phyloP scores from a whole-genome alignment of 352 stramenopile genomes.

The Globisporangium irregulare region DNA sequence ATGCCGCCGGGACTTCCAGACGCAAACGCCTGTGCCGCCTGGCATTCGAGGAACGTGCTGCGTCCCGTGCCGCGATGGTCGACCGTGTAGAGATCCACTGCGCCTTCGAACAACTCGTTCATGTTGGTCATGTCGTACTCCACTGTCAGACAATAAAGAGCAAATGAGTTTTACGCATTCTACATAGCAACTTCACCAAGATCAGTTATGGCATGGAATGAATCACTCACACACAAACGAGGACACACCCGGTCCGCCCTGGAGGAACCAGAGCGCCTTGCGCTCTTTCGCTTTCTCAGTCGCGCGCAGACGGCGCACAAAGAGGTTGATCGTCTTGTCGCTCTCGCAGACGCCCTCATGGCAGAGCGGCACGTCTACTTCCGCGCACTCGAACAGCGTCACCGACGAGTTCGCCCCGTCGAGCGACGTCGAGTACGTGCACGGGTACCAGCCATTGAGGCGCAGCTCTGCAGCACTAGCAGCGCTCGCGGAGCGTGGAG shows the following conservation, averaged over 20 bases:
- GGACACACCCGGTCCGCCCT: constrained; percentile 23
- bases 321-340: constrained; percentile 47
- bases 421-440: constrained; percentile 13
- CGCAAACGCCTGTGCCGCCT: constrained; percentile 14
- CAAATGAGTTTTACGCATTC: neutral
- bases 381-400: constrained; percentile 40
- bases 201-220: neutral
- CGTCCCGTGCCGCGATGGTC: constrained; percentile 21
- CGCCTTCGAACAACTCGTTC: neutral
- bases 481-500: neutral
- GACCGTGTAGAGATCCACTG: constrained; percentile 22
- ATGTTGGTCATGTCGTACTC: constrained; percentile 15
- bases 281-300: neutral
- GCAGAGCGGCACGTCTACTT: constrained; percentile 68
- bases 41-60: constrained; percentile 18
- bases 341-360: constrained; percentile 64
- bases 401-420: constrained; percentile 1
- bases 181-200: neutral
- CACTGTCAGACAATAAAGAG: constrained; percentile 6
- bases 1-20: constrained; percentile 1
- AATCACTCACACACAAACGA: constrained; percentile 15
- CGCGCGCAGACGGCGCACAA: constrained; percentile 31
- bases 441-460: constrained; percentile 66
- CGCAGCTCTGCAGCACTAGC: constrained; percentile 20
- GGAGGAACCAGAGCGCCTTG: constrained; percentile 23